phyloP scores from a whole-genome alignment of 768 basidiomycete genomes.

The Mycena capillaripes region DNA sequence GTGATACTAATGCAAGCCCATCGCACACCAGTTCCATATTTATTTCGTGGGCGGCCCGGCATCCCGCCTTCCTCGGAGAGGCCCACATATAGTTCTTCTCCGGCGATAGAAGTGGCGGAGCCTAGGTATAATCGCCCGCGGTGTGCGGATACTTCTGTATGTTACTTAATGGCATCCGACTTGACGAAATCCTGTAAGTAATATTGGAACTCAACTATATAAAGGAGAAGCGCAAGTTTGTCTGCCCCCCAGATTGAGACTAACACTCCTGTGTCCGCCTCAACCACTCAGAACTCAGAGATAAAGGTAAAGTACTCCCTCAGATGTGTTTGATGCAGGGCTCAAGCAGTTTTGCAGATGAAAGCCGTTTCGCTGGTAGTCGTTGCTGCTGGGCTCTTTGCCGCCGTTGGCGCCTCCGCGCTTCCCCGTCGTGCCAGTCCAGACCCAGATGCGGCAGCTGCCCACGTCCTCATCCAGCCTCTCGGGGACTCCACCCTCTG shows the following conservation, averaged over 20 bases:
- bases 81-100: not conserved
- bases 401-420: conserved; percentile 7
- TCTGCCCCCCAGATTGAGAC: conserved; percentile 12
- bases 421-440: conserved; percentile 4
- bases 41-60: conserved; percentile 9
- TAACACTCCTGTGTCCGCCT: conserved; percentile 4
- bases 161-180: conserved; percentile 3
- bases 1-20: conserved; percentile 13
- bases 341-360: conserved; percentile 12
- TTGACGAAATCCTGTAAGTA: conserved; percentile 7
- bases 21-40: conserved; percentile 16
- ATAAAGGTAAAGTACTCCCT: conserved; percentile 10
- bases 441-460: conserved; percentile 6
- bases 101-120: not conserved
- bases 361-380: conserved; percentile 7
- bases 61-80: not conserved
- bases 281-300: conserved; percentile 6
- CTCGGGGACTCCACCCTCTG: conserved; percentile 5
- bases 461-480: conserved; percentile 16
- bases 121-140: conserved; percentile 7
- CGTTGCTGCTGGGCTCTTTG: conserved; percentile 4
- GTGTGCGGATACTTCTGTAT: conserved; percentile 9
- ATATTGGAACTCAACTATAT: conserved; percentile 15
- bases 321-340: conserved; percentile 5
- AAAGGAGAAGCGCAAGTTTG: conserved; percentile 9